These are phyloP conservation scores for Chaetomiaceae sp. DNA, from an alignment of 2,329 filamentous ascomycete species.

Conservation along the genomic window DNA sequence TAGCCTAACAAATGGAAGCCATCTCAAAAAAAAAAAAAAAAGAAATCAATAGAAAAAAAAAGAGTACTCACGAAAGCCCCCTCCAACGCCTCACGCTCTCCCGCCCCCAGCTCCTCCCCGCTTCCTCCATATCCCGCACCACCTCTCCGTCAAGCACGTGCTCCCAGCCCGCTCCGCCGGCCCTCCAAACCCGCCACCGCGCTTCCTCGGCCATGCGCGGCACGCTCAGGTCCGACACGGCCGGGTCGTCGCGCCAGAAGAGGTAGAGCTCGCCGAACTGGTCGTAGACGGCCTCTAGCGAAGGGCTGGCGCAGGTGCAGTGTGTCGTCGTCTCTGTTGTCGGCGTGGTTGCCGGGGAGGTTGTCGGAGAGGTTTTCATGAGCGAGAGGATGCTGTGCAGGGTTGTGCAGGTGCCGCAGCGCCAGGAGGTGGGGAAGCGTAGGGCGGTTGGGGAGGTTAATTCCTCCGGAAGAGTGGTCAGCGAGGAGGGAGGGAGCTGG, in stretches of 20 bases:
- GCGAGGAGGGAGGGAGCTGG: neutral
- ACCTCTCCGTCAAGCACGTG: neutral
- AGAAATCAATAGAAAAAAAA: neutral
- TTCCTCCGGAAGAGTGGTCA: neutral
- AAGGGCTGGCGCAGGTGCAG: slow-evolving; percentile 22
- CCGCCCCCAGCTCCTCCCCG: too few relatives aligned
- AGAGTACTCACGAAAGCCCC: neutral
- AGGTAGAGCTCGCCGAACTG: slow-evolving; percentile 28
- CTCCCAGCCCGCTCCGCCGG: slow-evolving; percentile 17
- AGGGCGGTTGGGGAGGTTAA: slow-evolving; percentile 10
- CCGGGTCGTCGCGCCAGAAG: slow-evolving; percentile 27
- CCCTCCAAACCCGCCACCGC: slow-evolving; percentile 22
- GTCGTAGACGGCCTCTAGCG: slow-evolving; percentile 28
- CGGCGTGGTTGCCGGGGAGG: neutral
- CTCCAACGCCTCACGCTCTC: neutral
- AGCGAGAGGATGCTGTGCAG: slow-evolving; percentile 19
- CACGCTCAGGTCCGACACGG: slow-evolving; percentile 24
- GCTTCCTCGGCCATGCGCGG: slow-evolving; percentile 24
- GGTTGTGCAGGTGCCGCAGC: slow-evolving; percentile 25
- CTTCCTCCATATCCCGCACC: neutral
- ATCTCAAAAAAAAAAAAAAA: neutral
- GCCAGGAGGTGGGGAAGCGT: slow-evolving; percentile 25
- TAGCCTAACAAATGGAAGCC: neutral
- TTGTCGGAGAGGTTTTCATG: too few relatives aligned
- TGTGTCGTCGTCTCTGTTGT: neutral